phyloP scores from a whole-genome alignment of 768 basidiomycete species.

The Cubamyces sp. region DNA sequence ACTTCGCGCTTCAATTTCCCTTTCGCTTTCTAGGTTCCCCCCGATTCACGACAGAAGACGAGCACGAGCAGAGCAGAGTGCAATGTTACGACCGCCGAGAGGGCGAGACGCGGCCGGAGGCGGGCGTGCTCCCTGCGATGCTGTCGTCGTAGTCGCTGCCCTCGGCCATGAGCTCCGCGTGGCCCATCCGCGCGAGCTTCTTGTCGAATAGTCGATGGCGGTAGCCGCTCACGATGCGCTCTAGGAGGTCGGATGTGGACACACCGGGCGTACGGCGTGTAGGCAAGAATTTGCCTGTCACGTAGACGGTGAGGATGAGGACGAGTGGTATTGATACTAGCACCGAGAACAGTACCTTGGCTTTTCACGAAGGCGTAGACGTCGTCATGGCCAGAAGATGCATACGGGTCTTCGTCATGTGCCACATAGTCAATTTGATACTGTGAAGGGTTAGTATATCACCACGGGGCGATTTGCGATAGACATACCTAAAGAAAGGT shows the following conservation, averaged over 20 bases:
- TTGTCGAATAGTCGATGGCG: constrained; percentile 83
- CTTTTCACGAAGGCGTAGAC: constrained; percentile 83
- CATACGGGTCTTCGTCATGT: constrained; percentile 93
- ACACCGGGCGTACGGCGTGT: constrained; percentile 94
- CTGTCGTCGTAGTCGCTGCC: constrained; percentile 42
- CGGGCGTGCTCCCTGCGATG: constrained; percentile 20
- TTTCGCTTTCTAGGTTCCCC: background rate
- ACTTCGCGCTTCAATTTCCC: background rate
- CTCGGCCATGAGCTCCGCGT: constrained; percentile 67
- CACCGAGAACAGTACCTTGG: constrained; percentile 57
- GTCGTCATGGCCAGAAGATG: constrained; percentile 77
- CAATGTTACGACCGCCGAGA: background rate
- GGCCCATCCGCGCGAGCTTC: constrained; percentile 90
- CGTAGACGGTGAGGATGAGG: background rate
- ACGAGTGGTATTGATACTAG: background rate
- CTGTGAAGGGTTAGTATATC: constrained; percentile 19
- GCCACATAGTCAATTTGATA: constrained; percentile 95
- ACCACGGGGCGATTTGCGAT: background rate
- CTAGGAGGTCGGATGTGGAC: constrained; percentile 91
- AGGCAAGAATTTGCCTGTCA: constrained; percentile 88
- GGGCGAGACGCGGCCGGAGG: constrained; percentile 22
- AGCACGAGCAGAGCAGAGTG: background rate
- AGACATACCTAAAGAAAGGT: constrained; percentile 14
- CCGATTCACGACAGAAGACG: background rate
- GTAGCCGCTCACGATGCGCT: constrained; percentile 89